Percentiles rank a stretch among this genome's conserved stretches.
Evolutionary conservation across 225 moss, liverwort and hornwort genomes (phyloP).

Genomic region (Physcomitrium patens): DNA sequence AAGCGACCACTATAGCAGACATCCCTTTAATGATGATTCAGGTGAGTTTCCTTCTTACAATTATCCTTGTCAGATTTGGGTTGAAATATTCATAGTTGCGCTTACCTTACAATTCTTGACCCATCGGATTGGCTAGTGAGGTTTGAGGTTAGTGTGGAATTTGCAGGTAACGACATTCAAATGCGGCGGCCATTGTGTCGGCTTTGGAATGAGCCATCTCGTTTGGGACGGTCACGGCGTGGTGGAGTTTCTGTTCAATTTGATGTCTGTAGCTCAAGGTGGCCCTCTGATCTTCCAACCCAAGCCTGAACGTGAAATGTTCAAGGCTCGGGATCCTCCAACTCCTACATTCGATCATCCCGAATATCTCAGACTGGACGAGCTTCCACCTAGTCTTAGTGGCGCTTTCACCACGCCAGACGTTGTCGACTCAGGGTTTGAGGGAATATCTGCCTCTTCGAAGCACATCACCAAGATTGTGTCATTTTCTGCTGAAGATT

Average conservation of each 20-base stretch:
- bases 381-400: constrained; percentile 34
- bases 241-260: constrained; percentile 83
- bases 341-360: constrained; percentile 68
- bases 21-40: constrained; percentile 79
- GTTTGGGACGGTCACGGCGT: constrained; percentile 87
- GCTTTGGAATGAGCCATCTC: constrained; percentile 83
- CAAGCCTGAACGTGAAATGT: constrained; percentile 55
- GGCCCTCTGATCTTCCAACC: constrained; percentile 55
- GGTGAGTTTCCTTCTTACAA: constrained; percentile 35
- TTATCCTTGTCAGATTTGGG: not conserved
- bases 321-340: constrained; percentile 74
- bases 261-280: constrained; percentile 64
- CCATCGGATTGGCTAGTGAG: not conserved
- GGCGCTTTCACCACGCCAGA: constrained; percentile 66
- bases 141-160: not conserved
- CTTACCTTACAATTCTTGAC: too few relatives aligned
- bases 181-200: constrained; percentile 81
- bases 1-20: constrained; percentile 55
- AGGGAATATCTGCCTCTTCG: constrained; percentile 46
- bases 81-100: too few relatives aligned
- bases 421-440: constrained; percentile 59
- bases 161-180: constrained; percentile 74
- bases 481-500: constrained; percentile 46
- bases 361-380: constrained; percentile 60
- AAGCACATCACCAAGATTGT: constrained; percentile 58